Percentiles rank a stretch among this genome's conserved stretches.
phyloP scores from a whole-genome alignment of 768 basidiomycete genomes.

The Russula virescens region DNA sequence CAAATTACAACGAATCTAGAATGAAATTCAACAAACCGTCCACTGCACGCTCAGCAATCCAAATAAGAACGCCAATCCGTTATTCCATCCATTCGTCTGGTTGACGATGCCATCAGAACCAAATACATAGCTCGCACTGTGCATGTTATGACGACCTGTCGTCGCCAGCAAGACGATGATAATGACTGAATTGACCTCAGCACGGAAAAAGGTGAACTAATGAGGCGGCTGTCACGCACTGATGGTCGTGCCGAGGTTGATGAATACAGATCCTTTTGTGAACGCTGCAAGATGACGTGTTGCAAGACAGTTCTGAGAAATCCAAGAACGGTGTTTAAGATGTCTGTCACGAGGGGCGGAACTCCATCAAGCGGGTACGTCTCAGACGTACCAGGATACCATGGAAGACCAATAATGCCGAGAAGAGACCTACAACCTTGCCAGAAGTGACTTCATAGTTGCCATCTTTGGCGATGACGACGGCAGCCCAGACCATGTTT shows the following conservation, averaged over 20 bases:
- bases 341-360: background rate
- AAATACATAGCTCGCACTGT: constrained; percentile 74
- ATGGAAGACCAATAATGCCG: constrained; percentile 69
- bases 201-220: background rate
- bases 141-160: constrained; percentile 72
- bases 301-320: constrained; percentile 55
- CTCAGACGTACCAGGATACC: constrained; percentile 51
- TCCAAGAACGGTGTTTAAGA: background rate
- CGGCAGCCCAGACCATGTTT: constrained; percentile 77
- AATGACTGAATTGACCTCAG: constrained; percentile 50
- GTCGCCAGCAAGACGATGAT: constrained; percentile 78
- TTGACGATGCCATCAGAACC: constrained; percentile 69
- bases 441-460: constrained; percentile 57
- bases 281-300: constrained; percentile 70
- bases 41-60: constrained; percentile 84
- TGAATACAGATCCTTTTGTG: constrained; percentile 75
- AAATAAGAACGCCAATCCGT: constrained; percentile 77
- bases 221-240: constrained; percentile 35
- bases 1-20: background rate
- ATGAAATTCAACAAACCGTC: constrained; percentile 51
- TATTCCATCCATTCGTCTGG: constrained; percentile 72
- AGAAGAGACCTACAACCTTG: constrained; percentile 74
- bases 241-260: constrained; percentile 78
- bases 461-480: constrained; percentile 55
- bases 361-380: background rate